Conservation (phyloP, 163 green algal species). For the Scenedesmus sp. region DNA sequence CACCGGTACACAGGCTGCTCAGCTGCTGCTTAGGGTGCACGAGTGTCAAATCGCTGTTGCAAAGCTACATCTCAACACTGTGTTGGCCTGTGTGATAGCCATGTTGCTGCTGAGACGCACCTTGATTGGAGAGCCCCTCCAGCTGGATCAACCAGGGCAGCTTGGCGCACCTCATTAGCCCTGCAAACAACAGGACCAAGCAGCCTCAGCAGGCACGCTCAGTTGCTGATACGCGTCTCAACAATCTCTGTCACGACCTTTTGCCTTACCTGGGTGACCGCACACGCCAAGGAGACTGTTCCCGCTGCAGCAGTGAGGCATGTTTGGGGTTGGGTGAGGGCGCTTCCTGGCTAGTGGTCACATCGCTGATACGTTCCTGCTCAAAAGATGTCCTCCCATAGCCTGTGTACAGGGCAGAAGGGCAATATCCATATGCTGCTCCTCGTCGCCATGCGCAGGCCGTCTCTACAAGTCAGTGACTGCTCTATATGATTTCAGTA, state of each 20-base stretch:
- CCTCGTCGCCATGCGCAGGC: not conserved
- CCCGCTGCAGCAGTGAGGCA: conserved; percentile 8
- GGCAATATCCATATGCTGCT: not conserved
- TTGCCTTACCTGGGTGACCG: conserved; percentile 19
- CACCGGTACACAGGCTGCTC: not conserved
- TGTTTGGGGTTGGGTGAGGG: not conserved
- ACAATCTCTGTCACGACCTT: not conserved
- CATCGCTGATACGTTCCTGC: not conserved
- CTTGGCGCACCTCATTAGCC: conserved; percentile 20
- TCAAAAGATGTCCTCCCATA: not conserved
- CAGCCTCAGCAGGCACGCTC: not conserved
- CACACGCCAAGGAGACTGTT: conserved; percentile 13
- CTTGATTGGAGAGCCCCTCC: conserved; percentile 28
- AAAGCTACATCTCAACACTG: not conserved
- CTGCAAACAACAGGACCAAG: not conserved
- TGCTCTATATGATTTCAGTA: not conserved
- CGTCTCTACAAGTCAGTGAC: not conserved
- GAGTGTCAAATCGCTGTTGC: not conserved
- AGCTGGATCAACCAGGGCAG: conserved; percentile 9
- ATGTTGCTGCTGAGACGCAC: not conserved
- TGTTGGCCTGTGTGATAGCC: not conserved
- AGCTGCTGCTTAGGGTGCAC: not conserved
- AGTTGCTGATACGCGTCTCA: not conserved
- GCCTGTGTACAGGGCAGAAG: not conserved
- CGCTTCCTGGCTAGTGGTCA: not conserved